phyloP scores from a whole-genome alignment of 331 rosid species.

The Rosa hybrid region DNA sequence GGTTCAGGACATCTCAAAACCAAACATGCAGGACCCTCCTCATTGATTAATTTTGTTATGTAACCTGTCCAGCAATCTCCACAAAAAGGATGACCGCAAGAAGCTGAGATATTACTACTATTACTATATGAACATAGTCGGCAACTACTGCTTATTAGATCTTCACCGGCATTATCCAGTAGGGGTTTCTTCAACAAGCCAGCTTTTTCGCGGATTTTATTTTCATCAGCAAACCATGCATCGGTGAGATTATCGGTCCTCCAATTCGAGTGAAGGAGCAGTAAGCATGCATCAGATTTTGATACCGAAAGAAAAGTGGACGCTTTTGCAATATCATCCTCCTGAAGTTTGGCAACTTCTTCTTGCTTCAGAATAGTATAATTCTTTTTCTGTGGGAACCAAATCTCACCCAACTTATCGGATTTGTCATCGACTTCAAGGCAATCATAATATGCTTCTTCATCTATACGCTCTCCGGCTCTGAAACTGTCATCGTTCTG shows the following conservation, averaged over 20 bases:
- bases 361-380: background rate
- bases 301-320: background rate
- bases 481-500: background rate
- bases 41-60: background rate
- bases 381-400: background rate
- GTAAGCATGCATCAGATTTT: background rate
- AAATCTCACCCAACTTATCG: background rate
- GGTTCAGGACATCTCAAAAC: constrained; percentile 4
- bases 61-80: background rate
- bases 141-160: constrained; percentile 44
- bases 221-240: constrained; percentile 82
- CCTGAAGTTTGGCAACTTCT: constrained; percentile 1
- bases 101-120: background rate
- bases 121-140: constrained; percentile 57
- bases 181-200: constrained; percentile 68
- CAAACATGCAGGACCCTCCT: constrained; percentile 5
- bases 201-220: constrained; percentile 50
- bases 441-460: background rate
- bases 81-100: constrained; percentile 7
- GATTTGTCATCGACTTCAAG: background rate
- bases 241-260: constrained; percentile 63
- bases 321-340: background rate
- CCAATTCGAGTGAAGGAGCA: constrained; percentile 29
- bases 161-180: constrained; percentile 37
- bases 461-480: background rate